Evolutionary conservation across 116 monocot genomes (phyloP).

Genomic region (Phalaenopsis hybrid): DNA sequence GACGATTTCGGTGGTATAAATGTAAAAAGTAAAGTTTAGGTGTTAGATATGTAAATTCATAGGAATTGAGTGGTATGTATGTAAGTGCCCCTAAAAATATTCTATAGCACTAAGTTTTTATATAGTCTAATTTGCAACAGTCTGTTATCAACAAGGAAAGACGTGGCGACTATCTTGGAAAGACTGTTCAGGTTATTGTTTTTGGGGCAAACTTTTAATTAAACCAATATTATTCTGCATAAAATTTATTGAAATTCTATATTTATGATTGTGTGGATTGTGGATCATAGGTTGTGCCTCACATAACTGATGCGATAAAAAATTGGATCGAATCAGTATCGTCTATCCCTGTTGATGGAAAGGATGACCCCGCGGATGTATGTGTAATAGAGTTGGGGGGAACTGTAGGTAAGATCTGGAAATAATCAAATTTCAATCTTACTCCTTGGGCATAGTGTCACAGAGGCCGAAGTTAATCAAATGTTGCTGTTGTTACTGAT

Average conservation of each 20-base stretch:
- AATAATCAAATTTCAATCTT: neutral
- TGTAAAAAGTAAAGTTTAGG: no score
- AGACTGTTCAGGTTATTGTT: constrained; percentile 66
- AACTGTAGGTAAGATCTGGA: constrained; percentile 33
- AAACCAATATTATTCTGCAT: neutral
- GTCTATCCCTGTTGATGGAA: constrained; percentile 37
- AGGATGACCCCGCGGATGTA: constrained; percentile 33
- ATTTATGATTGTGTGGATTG: neutral
- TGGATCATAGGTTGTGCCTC: constrained; percentile 41
- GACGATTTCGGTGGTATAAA: no score
- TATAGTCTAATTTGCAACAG: constrained; percentile 23
- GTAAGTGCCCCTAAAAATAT: neutral
- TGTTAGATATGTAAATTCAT: no score
- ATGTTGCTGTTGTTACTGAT: neutral
- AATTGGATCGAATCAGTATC: constrained; percentile 47
- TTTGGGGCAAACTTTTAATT: neutral
- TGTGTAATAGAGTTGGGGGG: constrained; percentile 56
- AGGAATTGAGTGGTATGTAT: no score
- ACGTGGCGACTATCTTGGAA: constrained; percentile 61
- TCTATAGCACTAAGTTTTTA: neutral
- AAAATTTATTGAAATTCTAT: neutral
- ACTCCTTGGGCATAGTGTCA: neutral
- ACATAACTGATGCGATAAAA: constrained; percentile 54
- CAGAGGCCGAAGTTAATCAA: neutral
- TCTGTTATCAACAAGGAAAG: constrained; percentile 66